phyloP scores from a whole-genome alignment of 2,329 filamentous ascomycete genomes.

The Hymenoscyphus infarciens region DNA sequence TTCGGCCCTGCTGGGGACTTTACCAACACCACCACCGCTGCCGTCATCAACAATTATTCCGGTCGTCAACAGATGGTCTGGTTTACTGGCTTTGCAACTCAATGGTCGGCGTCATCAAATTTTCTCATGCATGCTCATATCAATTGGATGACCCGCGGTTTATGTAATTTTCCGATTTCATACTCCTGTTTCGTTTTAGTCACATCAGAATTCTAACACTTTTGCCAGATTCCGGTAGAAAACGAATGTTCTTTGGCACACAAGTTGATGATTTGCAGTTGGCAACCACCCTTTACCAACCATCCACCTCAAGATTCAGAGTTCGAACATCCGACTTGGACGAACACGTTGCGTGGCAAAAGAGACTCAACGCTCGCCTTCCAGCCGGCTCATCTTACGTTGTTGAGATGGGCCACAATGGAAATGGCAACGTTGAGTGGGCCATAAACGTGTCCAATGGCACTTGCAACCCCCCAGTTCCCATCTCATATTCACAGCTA shows the following conservation, averaged over 20 bases:
- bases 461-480: background rate
- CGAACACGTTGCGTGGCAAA: constrained; percentile 41
- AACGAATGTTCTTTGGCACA: constrained; percentile 5
- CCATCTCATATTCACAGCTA: background rate
- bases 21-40: constrained; percentile 45
- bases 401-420: constrained; percentile 53
- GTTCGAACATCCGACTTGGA: constrained; percentile 44
- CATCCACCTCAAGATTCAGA: constrained; percentile 42
- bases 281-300: constrained; percentile 43
- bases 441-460: background rate
- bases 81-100: constrained; percentile 48
- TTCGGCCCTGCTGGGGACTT: constrained; percentile 39
- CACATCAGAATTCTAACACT: background rate
- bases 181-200: background rate
- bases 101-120: constrained; percentile 36
- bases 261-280: constrained; percentile 54
- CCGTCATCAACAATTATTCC: constrained; percentile 55
- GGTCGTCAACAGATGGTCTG: constrained; percentile 54
- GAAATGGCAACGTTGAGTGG: constrained; percentile 41
- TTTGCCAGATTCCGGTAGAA: constrained; percentile 1
- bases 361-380: constrained; percentile 39
- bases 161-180: background rate
- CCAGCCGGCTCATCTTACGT: constrained; percentile 49
- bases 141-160: constrained; percentile 22
- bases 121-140: constrained; percentile 22